These are phyloP conservation scores for Pseudozyma flocculosa DNA, from an alignment of 1,284 basidiomycete species.

Conservation along the genomic window DNA sequence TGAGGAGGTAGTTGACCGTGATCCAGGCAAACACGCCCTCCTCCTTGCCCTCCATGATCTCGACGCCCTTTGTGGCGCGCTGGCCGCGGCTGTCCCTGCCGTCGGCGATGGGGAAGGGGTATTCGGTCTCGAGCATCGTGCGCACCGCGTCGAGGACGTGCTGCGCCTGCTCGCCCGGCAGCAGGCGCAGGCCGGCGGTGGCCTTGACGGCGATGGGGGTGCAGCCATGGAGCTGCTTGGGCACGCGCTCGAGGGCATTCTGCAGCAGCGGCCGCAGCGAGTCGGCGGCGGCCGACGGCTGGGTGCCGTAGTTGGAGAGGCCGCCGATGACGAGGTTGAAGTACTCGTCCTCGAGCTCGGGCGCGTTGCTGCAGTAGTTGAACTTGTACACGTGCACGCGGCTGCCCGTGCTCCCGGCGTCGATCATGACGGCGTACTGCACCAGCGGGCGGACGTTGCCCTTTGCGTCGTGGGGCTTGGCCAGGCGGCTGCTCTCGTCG, in stretches of 20 bases:
- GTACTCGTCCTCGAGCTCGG: conserved; percentile 87
- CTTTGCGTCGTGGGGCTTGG: conserved; percentile 27
- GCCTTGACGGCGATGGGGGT: conserved; percentile 92
- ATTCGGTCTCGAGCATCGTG: conserved; percentile 66
- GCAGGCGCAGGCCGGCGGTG: conserved; percentile 83
- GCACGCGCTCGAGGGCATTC: conserved; percentile 76
- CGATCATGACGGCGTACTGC: conserved; percentile 95
- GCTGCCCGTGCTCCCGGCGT: conserved; percentile 94
- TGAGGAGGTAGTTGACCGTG: conserved; percentile 79
- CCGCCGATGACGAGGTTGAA: conserved; percentile 84
- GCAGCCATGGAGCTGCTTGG: conserved; percentile 69
- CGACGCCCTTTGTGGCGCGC: conserved; percentile 38
- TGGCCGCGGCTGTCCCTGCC: conserved; percentile 21
- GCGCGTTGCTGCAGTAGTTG: conserved; percentile 60
- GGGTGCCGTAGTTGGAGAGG: conserved; percentile 68
- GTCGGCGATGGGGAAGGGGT: conserved; percentile 67
- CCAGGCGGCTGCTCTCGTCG: conserved; percentile 11
- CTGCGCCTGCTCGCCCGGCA: conserved; percentile 69
- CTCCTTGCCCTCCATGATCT: conserved; percentile 87
- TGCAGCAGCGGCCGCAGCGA: conserved; percentile 79
- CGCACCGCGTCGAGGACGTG: conserved; percentile 80
- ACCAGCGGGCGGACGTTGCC: conserved; percentile 47
- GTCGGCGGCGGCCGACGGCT: conserved; percentile 70
- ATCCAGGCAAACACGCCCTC: conserved; percentile 96
- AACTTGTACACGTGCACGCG: conserved; percentile 90